Conservation (phyloP, 2,329 filamentous ascomycete species). For the Colletotrichum sp. region DNA sequence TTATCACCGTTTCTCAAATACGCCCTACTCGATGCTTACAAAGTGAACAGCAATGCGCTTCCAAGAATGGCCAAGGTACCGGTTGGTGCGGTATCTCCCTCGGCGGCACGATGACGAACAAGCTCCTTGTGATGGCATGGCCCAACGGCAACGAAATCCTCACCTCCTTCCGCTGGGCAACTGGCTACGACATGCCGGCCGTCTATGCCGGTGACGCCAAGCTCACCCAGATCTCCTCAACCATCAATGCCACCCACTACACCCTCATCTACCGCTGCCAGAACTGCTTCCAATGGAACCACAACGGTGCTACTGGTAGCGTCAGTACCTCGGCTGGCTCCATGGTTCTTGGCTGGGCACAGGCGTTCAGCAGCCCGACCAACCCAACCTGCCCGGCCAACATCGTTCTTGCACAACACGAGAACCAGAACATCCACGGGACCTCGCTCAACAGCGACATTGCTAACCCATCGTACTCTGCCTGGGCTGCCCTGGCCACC, state of each 20-base stretch:
- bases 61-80: slow-evolving; percentile 46
- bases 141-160: slow-evolving; percentile 57
- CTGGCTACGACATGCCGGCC: slow-evolving; percentile 63
- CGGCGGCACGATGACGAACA: slow-evolving; percentile 61
- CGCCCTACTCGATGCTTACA: background rate
- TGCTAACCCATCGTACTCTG: slow-evolving; percentile 44
- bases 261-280: slow-evolving; percentile 70
- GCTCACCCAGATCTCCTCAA: slow-evolving; percentile 64
- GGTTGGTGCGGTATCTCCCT: slow-evolving; percentile 66
- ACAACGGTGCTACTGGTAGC: slow-evolving; percentile 47
- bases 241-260: slow-evolving; percentile 62
- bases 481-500: slow-evolving; percentile 50
- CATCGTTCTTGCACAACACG: slow-evolving; percentile 57
- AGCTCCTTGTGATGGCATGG: slow-evolving; percentile 64
- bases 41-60: slow-evolving; percentile 45
- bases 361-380: slow-evolving; percentile 48
- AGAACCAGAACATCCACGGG: slow-evolving; percentile 57
- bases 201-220: slow-evolving; percentile 67
- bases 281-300: slow-evolving; percentile 59
- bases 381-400: slow-evolving; percentile 48
- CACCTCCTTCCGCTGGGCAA: slow-evolving; percentile 63
- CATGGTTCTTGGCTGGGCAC: slow-evolving; percentile 61
- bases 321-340: slow-evolving; percentile 48
- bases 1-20: background rate
- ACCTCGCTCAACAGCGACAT: slow-evolving; percentile 40